Conservation (phyloP, 306 rosid genomes). For the Albizia julibrissin region DNA sequence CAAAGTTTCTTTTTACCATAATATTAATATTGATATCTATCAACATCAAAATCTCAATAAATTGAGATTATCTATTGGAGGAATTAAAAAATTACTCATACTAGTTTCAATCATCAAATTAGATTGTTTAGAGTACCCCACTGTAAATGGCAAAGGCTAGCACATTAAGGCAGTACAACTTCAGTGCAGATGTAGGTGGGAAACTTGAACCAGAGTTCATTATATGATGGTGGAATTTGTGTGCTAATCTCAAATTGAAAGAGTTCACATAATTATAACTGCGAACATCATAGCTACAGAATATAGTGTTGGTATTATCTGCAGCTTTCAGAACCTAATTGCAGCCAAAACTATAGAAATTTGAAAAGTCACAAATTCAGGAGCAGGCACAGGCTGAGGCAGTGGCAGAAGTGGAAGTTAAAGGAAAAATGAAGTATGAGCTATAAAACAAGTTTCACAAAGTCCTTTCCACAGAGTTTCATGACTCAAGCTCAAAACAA, state of each 20-base stretch:
- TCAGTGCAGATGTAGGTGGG: too few relatives aligned
- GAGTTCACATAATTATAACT: not conserved
- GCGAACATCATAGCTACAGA: too few relatives aligned
- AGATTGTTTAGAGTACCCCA: not conserved
- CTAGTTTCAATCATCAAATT: not conserved
- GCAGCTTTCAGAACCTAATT: not conserved
- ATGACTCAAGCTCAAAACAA: too few relatives aligned
- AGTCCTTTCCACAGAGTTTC: too few relatives aligned
- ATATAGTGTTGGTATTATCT: not conserved
- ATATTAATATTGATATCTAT: not conserved
- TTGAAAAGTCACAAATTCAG: not conserved
- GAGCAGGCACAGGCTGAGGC: not conserved
- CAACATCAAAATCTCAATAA: conserved; percentile 7
- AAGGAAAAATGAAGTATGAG: not conserved
- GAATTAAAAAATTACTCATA: not conserved
- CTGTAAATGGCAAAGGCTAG: conserved; percentile 1
- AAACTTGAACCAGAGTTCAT: too few relatives aligned
- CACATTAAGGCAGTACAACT: not conserved
- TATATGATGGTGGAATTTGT: too few relatives aligned
- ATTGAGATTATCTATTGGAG: not conserved
- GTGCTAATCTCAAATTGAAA: too few relatives aligned
- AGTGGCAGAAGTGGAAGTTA: not conserved
- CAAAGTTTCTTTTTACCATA: not conserved
- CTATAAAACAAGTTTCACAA: too few relatives aligned
- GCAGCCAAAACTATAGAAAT: not conserved